These are phyloP conservation scores for Boletellus deceptivus DNA, from an alignment of 1,284 basidiomycete species.

Conservation along the genomic window DNA sequence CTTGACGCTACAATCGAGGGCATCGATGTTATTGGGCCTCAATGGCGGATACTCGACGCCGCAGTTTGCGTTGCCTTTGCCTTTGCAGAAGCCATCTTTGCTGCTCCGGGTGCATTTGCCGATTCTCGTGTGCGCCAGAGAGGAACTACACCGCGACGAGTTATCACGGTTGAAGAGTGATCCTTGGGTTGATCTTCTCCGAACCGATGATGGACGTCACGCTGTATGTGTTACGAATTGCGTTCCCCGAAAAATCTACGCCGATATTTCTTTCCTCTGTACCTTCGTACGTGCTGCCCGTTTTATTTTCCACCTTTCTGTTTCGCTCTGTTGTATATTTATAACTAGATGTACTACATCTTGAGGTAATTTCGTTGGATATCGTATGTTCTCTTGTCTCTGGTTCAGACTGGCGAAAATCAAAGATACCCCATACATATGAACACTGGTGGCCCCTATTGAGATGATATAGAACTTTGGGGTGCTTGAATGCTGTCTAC, in stretches of 20 bases:
- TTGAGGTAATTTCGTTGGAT: constrained; percentile 11
- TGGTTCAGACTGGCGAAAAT: neutral
- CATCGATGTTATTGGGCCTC: constrained; percentile 50
- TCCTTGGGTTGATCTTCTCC: neutral
- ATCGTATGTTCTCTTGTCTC: neutral
- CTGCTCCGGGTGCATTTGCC: constrained; percentile 30
- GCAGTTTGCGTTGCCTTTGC: constrained; percentile 56
- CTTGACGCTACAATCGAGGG: constrained; percentile 27
- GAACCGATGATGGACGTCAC: neutral
- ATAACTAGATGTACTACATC: constrained; percentile 17
- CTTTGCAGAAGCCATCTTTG: constrained; percentile 55
- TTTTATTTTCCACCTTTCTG: neutral
- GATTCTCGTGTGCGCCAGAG: constrained; percentile 29
- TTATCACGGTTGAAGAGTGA: constrained; percentile 21
- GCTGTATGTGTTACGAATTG: neutral
- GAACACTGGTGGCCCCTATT: too few species aligned
- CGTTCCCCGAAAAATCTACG: constrained; percentile 1
- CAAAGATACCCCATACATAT: constrained; percentile 10
- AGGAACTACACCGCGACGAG: constrained; percentile 25
- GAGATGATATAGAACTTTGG: too few species aligned
- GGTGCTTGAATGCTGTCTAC: too few species aligned
- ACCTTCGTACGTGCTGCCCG: constrained; percentile 19
- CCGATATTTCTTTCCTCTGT: constrained; percentile 11
- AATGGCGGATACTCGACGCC: constrained; percentile 52
- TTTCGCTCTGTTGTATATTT: constrained; percentile 17